phyloP scores from a whole-genome alignment of 164 flowering plant genomes.

The Taxillus chinensis region DNA sequence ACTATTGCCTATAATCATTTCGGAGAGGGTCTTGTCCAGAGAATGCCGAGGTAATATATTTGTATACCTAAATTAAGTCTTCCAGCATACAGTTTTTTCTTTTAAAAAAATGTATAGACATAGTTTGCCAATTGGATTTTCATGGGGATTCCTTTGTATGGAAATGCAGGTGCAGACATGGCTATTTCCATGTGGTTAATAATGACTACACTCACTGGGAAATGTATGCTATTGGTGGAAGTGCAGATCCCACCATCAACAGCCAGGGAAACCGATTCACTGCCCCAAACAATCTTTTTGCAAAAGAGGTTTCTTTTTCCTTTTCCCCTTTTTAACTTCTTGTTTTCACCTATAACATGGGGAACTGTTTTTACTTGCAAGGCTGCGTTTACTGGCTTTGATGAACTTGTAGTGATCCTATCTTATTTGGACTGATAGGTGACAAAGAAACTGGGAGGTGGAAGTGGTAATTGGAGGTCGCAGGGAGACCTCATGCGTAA shows the following conservation, averaged over 20 bases:
- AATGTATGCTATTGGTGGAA: conserved; percentile 96
- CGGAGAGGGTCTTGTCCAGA: conserved; percentile 91
- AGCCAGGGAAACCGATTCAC: conserved; percentile 88
- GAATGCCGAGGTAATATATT: conserved; percentile 83
- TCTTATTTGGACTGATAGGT: conserved; percentile 33
- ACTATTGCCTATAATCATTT: conserved; percentile 97
- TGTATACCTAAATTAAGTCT: too few relatives aligned
- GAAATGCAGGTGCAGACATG: conserved; percentile 70
- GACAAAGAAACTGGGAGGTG: conserved; percentile 59
- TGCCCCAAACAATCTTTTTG: conserved; percentile 64
- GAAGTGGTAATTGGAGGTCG: conserved; percentile 65
- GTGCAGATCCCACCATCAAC: conserved; percentile 84
- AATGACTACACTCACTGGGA: conserved; percentile 97
- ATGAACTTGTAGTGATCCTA: too few relatives aligned
- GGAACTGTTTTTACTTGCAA: too few relatives aligned
- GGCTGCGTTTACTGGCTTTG: too few relatives aligned
- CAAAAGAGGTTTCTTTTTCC: conserved; percentile 54
- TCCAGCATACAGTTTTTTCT: too few relatives aligned
- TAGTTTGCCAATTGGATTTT: too few relatives aligned
- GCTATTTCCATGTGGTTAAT: conserved; percentile 93
- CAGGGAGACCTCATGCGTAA: conserved; percentile 84
- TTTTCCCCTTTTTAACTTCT: not conserved
- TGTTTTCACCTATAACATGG: too few relatives aligned
- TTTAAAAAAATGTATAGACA: too few relatives aligned
- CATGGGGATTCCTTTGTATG: too few relatives aligned